phyloP scores from a whole-genome alignment of 2,329 filamentous ascomycete species.

The Colletotrichum lini region DNA sequence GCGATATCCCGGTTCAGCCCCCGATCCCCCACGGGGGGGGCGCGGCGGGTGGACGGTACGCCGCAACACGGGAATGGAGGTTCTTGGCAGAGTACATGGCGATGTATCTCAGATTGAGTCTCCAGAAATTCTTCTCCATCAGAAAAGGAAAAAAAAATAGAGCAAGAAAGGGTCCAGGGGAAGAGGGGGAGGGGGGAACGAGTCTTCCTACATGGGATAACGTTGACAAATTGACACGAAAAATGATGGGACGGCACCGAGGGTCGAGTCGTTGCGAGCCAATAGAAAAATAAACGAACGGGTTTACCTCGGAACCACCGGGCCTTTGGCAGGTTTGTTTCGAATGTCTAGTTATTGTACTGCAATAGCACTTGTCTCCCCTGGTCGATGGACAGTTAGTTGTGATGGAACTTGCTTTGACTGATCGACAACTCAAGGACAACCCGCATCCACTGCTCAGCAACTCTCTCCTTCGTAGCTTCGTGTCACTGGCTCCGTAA shows the following conservation, averaged over 20 bases:
- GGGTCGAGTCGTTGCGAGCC: no score
- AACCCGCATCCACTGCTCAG: not conserved
- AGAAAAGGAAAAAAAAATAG: not conserved
- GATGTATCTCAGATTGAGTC: not conserved
- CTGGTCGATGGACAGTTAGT: not conserved
- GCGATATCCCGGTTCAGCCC: not conserved
- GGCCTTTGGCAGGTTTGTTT: not conserved
- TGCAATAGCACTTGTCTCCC: not conserved
- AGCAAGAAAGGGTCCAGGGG: no score
- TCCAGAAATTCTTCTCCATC: not conserved
- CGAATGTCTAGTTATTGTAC: no score
- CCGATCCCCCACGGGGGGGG: conserved; percentile 2
- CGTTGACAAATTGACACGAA: not conserved
- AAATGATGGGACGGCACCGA: not conserved
- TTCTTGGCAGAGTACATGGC: conserved; percentile 8
- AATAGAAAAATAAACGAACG: not conserved
- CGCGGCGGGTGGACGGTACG: not conserved
- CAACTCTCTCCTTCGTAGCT: no score
- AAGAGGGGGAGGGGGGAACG: not conserved
- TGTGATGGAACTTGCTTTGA: not conserved
- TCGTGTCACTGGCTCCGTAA: no score
- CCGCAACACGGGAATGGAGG: not conserved
- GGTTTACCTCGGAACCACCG: not conserved
- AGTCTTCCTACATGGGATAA: not conserved
- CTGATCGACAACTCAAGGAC: not conserved